Conservation (phyloP, 2,329 filamentous ascomycete genomes). For the Fusarium goolgardi region DNA sequence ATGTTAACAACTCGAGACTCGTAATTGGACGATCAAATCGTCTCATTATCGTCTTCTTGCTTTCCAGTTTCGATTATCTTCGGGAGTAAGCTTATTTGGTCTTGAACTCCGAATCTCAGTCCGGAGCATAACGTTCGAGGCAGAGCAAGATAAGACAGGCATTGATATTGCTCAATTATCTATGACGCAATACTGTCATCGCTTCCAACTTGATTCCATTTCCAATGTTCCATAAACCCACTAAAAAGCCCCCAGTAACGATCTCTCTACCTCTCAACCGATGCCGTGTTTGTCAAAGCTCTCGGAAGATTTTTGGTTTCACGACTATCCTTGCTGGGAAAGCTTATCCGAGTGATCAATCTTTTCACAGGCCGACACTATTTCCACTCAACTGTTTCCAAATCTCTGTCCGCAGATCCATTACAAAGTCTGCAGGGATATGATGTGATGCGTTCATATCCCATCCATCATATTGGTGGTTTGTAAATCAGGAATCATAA, state of each 20-base stretch:
- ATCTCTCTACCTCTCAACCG: neutral
- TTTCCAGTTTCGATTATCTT: conserved; percentile 21
- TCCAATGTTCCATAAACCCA: conserved; percentile 17
- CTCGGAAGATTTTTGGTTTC: conserved; percentile 15
- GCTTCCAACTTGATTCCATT: neutral
- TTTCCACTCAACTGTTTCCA: neutral
- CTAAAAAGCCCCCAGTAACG: conserved; percentile 2
- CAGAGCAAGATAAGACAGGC: neutral
- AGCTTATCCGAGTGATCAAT: neutral
- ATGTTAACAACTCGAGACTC: conserved; percentile 28
- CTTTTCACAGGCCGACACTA: neutral
- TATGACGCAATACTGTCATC: conserved; percentile 14
- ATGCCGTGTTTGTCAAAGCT: conserved; percentile 2
- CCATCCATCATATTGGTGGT: conserved; percentile 11
- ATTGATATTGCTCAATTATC: conserved; percentile 1
- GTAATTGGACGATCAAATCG: conserved; percentile 33
- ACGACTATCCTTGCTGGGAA: conserved; percentile 16
- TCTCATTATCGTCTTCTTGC: conserved; percentile 1
- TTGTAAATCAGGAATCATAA: conserved; percentile 1
- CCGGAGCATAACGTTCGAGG: neutral
- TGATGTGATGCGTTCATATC: conserved; percentile 7
- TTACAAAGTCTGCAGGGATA: conserved; percentile 1
- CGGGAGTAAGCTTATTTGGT: conserved; percentile 25
- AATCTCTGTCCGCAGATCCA: neutral
- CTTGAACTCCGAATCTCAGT: conserved; percentile 16